Base-by-base conservation (phyloP, 2,329 filamentous ascomycete species). In the Botrytis medusae region DNA sequence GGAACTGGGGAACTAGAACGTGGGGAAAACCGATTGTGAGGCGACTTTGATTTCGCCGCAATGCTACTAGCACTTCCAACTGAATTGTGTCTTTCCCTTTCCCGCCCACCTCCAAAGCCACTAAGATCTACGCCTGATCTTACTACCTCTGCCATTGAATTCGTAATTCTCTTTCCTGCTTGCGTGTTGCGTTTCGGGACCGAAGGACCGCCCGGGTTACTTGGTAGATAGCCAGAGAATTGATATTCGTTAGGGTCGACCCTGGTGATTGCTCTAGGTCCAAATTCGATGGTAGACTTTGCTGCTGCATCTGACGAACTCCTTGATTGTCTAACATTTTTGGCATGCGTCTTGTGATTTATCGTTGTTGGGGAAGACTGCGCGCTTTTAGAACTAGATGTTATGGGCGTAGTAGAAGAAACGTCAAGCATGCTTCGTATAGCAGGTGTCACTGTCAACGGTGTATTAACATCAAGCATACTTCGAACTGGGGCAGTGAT, bases 341-440 rank as follows among this genome's bases (percentile, higher is more conserved):
- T 71, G 32, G 75, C 72, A 20, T 81, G 80, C 25, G 81, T 72
- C 69, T 81, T 83, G 64, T 82, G 81, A 69, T 76, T 81, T 32
- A 83, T 78, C 16, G 85, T 82, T 20, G 83, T 84, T 2, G 86
- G 86, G 16, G 86, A 87, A 14, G 82, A 84, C 22, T 84, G 84
- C 25, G 83, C 84, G 75, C 86, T 87, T 61, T 82, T 83, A 6
- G 83, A 82, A 46, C 29, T 83, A 6, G 83, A 81, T 34, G 83
- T 79, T 32, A 82, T n/a, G 20, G 74, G 51, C 44, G 71, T 59
- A 32, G 75, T 62, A 37, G 71, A 59, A 37, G 54, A 84, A 78
- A 90, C 85, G 79, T 90, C 88, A n/a, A 91, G 84, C 87, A 92
- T 89, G 81, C 89, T 92, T 77, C 91, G 87, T 72, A 92, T 87